phyloP scores from a whole-genome alignment of 1,284 basidiomycete genomes.

The Inonotus obliquus region DNA sequence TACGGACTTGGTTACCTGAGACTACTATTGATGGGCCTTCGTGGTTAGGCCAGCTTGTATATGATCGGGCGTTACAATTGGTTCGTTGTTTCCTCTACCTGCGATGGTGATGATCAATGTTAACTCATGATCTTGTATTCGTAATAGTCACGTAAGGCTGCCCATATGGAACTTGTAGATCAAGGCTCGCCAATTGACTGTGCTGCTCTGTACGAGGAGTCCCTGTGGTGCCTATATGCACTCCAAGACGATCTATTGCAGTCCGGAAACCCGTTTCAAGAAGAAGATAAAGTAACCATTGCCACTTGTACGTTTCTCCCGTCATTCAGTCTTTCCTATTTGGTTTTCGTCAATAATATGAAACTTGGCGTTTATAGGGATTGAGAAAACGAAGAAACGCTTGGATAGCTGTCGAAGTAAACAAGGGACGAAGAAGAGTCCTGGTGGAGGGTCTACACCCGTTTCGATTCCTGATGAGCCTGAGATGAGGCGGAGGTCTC shows the following conservation, averaged over 20 bases:
- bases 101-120: not conserved
- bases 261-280: slow-evolving; percentile 75
- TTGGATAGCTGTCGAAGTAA: slow-evolving; percentile 55
- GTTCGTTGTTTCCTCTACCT: slow-evolving; percentile 34
- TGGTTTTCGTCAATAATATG: not conserved
- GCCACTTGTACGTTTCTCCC: slow-evolving; percentile 61
- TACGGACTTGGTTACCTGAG: slow-evolving; percentile 78
- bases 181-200: slow-evolving; percentile 79
- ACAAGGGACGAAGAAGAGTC: not conserved
- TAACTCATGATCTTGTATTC: not conserved
- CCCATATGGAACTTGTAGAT: slow-evolving; percentile 85
- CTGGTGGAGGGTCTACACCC: not conserved
- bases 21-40: slow-evolving; percentile 68
- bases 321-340: slow-evolving; percentile 5
- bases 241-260: slow-evolving; percentile 89
- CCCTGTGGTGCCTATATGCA: slow-evolving; percentile 87
- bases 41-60: slow-evolving; percentile 78
- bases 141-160: slow-evolving; percentile 82
- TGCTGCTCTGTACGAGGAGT: slow-evolving; percentile 92
- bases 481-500: not conserved
- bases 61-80: slow-evolving; percentile 69
- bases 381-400: slow-evolving; percentile 76
- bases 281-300: slow-evolving; percentile 80
- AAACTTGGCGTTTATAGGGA: slow-evolving; percentile 46
- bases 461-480: not conserved